A percentile compares a stretch with the other conserved stretches of the same genome.
phyloP scores from a whole-genome alignment of 257 asterid species.

The Osmanthus fragrans region DNA sequence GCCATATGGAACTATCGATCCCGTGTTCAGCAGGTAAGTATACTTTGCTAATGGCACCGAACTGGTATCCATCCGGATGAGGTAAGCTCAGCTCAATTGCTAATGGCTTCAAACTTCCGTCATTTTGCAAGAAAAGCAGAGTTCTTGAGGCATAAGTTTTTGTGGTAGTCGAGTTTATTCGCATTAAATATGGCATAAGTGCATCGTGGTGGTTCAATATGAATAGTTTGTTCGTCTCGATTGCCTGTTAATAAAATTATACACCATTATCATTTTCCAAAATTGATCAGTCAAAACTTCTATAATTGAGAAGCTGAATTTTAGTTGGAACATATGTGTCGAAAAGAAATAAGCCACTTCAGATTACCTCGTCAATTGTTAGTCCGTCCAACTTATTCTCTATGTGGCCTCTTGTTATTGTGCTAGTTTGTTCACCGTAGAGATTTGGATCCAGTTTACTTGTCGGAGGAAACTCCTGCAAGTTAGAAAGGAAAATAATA shows the following conservation, averaged over 20 bases:
- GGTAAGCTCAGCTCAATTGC: slow-evolving; percentile 83
- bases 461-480: slow-evolving; percentile 72
- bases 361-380: slow-evolving; percentile 50
- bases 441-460: slow-evolving; percentile 56
- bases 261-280: background rate
- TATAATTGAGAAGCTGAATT: too few relatives aligned
- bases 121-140: slow-evolving; percentile 54
- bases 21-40: slow-evolving; percentile 66
- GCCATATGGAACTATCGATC: slow-evolving; percentile 59
- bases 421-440: slow-evolving; percentile 64
- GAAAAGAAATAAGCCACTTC: background rate
- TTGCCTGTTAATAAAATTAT: slow-evolving; percentile 40
- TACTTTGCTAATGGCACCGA: slow-evolving; percentile 57
- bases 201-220: slow-evolving; percentile 70
- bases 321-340: background rate
- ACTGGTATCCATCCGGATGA: slow-evolving; percentile 57
- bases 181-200: slow-evolving; percentile 61
- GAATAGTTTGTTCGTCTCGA: slow-evolving; percentile 45
- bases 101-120: slow-evolving; percentile 67
- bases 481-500: background rate
- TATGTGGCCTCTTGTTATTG: slow-evolving; percentile 50
- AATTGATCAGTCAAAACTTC: too few relatives aligned
- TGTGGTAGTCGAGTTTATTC: slow-evolving; percentile 52
- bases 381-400: slow-evolving; percentile 47
- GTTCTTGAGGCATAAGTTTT: slow-evolving; percentile 78